Conservation (phyloP, 1,284 basidiomycete species). For the Leccinum pachyderme region DNA sequence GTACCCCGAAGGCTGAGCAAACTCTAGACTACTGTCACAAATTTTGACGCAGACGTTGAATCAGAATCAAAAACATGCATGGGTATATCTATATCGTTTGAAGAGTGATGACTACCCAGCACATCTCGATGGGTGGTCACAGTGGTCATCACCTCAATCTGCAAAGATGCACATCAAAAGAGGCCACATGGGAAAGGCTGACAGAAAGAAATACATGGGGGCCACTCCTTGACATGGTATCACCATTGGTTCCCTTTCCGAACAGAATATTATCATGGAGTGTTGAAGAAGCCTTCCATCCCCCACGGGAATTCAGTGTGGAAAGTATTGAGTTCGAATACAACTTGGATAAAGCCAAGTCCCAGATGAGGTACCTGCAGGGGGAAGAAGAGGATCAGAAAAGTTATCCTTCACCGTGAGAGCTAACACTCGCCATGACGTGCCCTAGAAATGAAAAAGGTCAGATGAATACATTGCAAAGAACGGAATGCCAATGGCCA, state of each 20-base stretch:
- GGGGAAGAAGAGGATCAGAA: background rate
- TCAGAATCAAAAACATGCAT: constrained; percentile 6
- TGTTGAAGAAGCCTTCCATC: constrained; percentile 11
- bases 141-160: constrained; percentile 7
- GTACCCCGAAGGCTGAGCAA: background rate
- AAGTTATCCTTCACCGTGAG: background rate
- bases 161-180: background rate
- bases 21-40: background rate
- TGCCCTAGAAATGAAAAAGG: background rate
- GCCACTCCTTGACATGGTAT: background rate
- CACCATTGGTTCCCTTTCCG: background rate
- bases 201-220: constrained; percentile 6
- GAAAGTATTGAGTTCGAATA: constrained; percentile 57
- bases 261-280: constrained; percentile 14
- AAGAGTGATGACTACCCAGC: background rate
- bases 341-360: constrained; percentile 51
- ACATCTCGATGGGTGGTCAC: constrained; percentile 1
- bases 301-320: constrained; percentile 48
- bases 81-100: background rate
- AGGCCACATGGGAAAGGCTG: background rate
- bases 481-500: background rate
- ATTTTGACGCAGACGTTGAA: background rate
- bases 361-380: constrained; percentile 20
- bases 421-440: background rate
- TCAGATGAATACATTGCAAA: background rate